These are phyloP conservation scores for Fusarium sororula DNA, from an alignment of 2,329 filamentous ascomycete genomes.

Conservation along the genomic window DNA sequence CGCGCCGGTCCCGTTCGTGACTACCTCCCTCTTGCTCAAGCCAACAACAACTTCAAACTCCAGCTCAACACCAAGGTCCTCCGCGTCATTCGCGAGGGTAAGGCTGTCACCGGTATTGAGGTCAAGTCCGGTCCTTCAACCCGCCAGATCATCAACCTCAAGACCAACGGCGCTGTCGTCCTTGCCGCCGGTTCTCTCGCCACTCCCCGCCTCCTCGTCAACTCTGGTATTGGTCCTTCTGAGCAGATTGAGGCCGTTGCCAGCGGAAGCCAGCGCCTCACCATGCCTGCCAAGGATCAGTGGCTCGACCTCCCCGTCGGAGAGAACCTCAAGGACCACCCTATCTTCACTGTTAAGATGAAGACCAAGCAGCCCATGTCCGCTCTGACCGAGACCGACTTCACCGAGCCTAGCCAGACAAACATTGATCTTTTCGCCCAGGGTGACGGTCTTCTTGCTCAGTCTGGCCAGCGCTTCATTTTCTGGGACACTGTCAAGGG, in stretches of 20 bases:
- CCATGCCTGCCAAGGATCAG: slow-evolving; percentile 58
- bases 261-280: slow-evolving; percentile 58
- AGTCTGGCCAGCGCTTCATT: slow-evolving; percentile 57
- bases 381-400: slow-evolving; percentile 41
- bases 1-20: slow-evolving; percentile 76
- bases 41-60: slow-evolving; percentile 71
- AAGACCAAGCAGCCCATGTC: slow-evolving; percentile 55
- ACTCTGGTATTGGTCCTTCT: slow-evolving; percentile 68
- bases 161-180: slow-evolving; percentile 58
- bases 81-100: slow-evolving; percentile 70
- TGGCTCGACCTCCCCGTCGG: slow-evolving; percentile 70
- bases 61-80: slow-evolving; percentile 73
- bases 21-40: slow-evolving; percentile 71
- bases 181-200: slow-evolving; percentile 75
- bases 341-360: slow-evolving; percentile 49
- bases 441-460: slow-evolving; percentile 52
- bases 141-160: slow-evolving; percentile 40
- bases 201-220: slow-evolving; percentile 72
- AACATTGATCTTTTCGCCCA: slow-evolving; percentile 47
- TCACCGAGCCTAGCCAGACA: slow-evolving; percentile 42
- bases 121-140: slow-evolving; percentile 67
- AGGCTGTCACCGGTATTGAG: slow-evolving; percentile 73
- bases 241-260: slow-evolving; percentile 65
- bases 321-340: slow-evolving; percentile 66
- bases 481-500: slow-evolving; percentile 57